A percentile compares a stretch with the other conserved stretches of the same genome.
These are phyloP conservation scores for Podospora bellae-mahoneyi DNA, from an alignment of 495 filamentous ascomycete genomes.

Conservation along the genomic window DNA sequence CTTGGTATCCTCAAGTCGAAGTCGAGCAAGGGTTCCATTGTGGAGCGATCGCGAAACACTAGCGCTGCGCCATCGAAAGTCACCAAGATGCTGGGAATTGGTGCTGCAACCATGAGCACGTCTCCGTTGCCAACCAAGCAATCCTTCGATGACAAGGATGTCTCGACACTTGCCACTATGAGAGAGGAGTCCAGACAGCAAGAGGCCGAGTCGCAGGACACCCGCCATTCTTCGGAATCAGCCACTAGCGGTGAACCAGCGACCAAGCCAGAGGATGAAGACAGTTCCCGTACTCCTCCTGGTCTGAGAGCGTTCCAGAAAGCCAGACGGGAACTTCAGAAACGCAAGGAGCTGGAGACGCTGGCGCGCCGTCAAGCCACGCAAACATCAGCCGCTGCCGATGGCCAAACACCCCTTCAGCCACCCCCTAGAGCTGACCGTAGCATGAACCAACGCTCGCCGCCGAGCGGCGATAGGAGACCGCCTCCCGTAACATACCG, in stretches of 20 bases:
- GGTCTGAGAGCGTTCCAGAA: slow-evolving; percentile 50
- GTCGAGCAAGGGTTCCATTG: slow-evolving; percentile 58
- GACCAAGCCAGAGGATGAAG: slow-evolving; percentile 24
- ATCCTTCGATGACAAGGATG: slow-evolving; percentile 31
- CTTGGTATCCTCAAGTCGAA: slow-evolving; percentile 67
- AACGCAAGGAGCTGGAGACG: slow-evolving; percentile 47
- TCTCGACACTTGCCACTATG: slow-evolving; percentile 27
- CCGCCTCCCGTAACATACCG: slow-evolving; percentile 42
- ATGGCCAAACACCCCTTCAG: slow-evolving; percentile 16
- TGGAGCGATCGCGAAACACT: slow-evolving; percentile 41
- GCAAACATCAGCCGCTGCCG: slow-evolving; percentile 21
- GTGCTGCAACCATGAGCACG: slow-evolving; percentile 48
- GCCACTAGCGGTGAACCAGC: background rate
- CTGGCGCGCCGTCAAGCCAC: slow-evolving; percentile 34
- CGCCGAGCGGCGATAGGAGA: slow-evolving; percentile 45
- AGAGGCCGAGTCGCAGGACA: slow-evolving; percentile 41
- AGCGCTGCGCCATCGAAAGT: slow-evolving; percentile 53
- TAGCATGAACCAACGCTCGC: slow-evolving; percentile 30
- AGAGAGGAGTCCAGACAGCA: slow-evolving; percentile 41
- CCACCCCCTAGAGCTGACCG: slow-evolving; percentile 34
- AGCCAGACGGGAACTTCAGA: slow-evolving; percentile 51
- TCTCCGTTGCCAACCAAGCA: slow-evolving; percentile 47
- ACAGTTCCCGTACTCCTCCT: slow-evolving; percentile 35
- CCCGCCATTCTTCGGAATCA: slow-evolving; percentile 3
- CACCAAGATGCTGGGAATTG: slow-evolving; percentile 69